Evolutionary conservation across 108 stramenopile species (phyloP), one percentile per base, ranked within the genome.

Genomic region (Nitzschia sp.): DNA sequence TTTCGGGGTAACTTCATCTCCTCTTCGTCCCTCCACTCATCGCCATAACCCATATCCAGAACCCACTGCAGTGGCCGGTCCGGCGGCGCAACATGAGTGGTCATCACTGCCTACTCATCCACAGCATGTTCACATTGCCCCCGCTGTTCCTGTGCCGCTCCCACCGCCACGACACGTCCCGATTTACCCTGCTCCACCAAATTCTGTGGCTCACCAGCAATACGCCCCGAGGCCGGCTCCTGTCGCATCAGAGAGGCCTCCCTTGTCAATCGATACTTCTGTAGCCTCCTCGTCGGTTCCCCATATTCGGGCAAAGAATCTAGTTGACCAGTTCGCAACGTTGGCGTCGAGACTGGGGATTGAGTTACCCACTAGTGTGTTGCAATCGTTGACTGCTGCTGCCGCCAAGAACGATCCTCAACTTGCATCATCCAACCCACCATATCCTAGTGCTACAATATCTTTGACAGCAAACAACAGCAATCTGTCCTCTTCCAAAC

Each of bases 311-410:
- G 75, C 79, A 13, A 55, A 49, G 32, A 70, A 81, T 29, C 73
- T 87, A 15, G 80, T 87, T 2, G 59, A 75, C 42, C 86, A 87
- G 47, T 87, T 87, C 62, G 76, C 79, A 19, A 81, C 82, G 1
- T 65, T 87, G 27, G 86, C 86, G 1, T 74, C 75, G 3, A 57
- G 82, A 30, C 54, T 87, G 68, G 86, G 86, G 21, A 82, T 87
- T 59, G 68, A 69, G 11, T 58, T 87, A 11, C 82, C 86, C 19
- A 49, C 36, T 9, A 47, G 67, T 17, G 71, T 82, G 1, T 55
- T 87, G 47, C 70, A 71, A 30, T 68, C 75, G 1, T 58, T 83
- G 32, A 70, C 78, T 34, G 57, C 71, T 32, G 77, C 73, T 18
- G 78, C 76, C 11, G 74, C 65, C 65, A 55, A 55, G 53, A 73